A percentile compares a stretch with the other conserved stretches of the same genome.
phyloP scores from a whole-genome alignment of 495 filamentous ascomycete genomes.

The Neurospora tetrasperma region DNA sequence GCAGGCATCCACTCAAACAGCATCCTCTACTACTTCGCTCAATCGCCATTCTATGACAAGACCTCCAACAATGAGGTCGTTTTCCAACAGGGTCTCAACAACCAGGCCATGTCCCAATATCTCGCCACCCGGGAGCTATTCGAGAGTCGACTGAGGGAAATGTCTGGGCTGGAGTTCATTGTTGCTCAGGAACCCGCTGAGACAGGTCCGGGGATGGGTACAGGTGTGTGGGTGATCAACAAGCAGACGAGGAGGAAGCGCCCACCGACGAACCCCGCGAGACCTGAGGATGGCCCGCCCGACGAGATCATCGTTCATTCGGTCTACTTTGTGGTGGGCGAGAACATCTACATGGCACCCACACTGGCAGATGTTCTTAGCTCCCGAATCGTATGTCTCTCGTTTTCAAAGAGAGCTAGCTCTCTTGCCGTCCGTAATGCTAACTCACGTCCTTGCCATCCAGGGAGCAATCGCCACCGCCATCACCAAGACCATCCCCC shows the following conservation, averaged over 20 bases:
- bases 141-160: conserved; percentile 61
- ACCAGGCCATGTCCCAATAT: conserved; percentile 46
- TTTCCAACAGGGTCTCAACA: conserved; percentile 63
- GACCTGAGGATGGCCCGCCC: conserved; percentile 27
- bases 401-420: background rate
- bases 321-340: conserved; percentile 77
- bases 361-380: conserved; percentile 66
- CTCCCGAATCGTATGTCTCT: conserved; percentile 54
- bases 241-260: conserved; percentile 71
- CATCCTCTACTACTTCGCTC: conserved; percentile 82
- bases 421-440: background rate
- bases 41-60: conserved; percentile 83
- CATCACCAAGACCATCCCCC: conserved; percentile 54
- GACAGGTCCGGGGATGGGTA: conserved; percentile 49
- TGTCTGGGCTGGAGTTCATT: conserved; percentile 76
- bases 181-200: conserved; percentile 69
- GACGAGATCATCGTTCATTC: conserved; percentile 62
- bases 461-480: conserved; percentile 49
- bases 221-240: conserved; percentile 82
- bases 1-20: conserved; percentile 48
- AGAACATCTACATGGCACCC: conserved; percentile 85
- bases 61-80: conserved; percentile 81
- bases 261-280: background rate
- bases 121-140: conserved; percentile 65
- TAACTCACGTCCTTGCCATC: conserved; percentile 7